These are phyloP conservation scores for Scortechinia acanthostroma DNA, from an alignment of 2,329 filamentous ascomycete species.

Conservation along the genomic window DNA sequence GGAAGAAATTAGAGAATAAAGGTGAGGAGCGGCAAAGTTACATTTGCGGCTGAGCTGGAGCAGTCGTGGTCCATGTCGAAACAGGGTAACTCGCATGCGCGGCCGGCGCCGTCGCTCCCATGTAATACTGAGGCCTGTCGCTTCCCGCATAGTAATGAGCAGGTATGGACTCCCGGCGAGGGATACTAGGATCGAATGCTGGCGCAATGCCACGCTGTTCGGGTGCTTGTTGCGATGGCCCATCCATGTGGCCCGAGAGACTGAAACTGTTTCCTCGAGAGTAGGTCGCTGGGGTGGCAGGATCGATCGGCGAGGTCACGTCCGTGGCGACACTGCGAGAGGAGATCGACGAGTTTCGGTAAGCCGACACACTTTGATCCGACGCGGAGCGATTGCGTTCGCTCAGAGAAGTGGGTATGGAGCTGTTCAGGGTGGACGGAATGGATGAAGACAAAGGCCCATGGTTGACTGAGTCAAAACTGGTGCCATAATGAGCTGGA, in stretches of 20 bases:
- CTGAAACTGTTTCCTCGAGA: slow-evolving; percentile 26
- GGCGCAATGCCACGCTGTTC: slow-evolving; percentile 18
- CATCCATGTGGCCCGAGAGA: slow-evolving; percentile 19
- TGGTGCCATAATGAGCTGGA: neutral
- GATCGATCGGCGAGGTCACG: slow-evolving; percentile 24
- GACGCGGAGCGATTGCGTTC: slow-evolving; percentile 24
- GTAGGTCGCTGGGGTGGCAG: slow-evolving; percentile 20
- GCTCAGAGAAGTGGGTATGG: slow-evolving; percentile 17
- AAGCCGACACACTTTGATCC: slow-evolving; percentile 21
- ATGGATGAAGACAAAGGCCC: slow-evolving; percentile 20
- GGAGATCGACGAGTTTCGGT: slow-evolving; percentile 27
- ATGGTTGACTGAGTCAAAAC: slow-evolving; percentile 12
- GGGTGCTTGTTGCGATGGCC: slow-evolving; percentile 10
- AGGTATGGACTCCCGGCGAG: slow-evolving; percentile 23
- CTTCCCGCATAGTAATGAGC: slow-evolving; percentile 20
- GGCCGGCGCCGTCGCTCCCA: slow-evolving; percentile 7
- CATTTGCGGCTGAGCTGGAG: slow-evolving; percentile 24
- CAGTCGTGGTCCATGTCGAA: slow-evolving; percentile 24
- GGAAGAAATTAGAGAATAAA: too few species aligned
- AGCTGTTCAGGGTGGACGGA: slow-evolving; percentile 17
- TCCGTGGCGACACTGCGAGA: slow-evolving; percentile 24
- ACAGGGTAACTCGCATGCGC: slow-evolving; percentile 21
- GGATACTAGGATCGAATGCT: slow-evolving; percentile 18
- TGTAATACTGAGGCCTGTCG: slow-evolving; percentile 11
- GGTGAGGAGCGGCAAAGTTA: slow-evolving; percentile 11